Percentiles rank a stretch among this genome's conserved stretches.
Conservation (phyloP, 768 basidiomycete species). For the Ramaria sp. region DNA sequence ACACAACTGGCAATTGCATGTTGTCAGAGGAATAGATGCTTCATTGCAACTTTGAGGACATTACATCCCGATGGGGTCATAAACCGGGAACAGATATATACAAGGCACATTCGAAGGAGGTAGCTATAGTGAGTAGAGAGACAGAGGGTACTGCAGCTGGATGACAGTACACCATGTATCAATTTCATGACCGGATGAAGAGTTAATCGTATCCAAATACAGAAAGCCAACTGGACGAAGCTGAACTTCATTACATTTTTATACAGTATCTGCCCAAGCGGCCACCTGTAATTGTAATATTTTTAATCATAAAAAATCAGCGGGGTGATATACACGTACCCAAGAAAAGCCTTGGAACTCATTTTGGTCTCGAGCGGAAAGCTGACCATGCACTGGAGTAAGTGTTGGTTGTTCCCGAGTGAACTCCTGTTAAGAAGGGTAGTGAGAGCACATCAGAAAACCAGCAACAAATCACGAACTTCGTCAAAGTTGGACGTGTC, state of each 20-base stretch:
- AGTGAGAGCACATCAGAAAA: neutral
- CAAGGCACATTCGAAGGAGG: too few species aligned
- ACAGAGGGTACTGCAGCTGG: too few species aligned
- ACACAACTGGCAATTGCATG: too few species aligned
- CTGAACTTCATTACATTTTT: neutral
- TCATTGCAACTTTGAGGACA: too few species aligned
- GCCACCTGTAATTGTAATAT: neutral
- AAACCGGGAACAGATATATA: too few species aligned
- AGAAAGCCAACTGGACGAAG: neutral
- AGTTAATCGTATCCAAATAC: neutral
- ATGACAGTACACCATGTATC: neutral
- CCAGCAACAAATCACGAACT: conserved; percentile 1
- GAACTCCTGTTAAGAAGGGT: conserved; percentile 94
- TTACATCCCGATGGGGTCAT: too few species aligned
- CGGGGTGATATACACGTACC: conserved; percentile 30
- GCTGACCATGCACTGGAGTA: conserved; percentile 92
- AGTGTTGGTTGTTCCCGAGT: conserved; percentile 94
- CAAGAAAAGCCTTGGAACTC: conserved; percentile 98
- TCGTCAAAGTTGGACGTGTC: conserved; percentile 43
- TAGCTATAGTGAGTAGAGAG: too few species aligned
- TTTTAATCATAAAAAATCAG: neutral
- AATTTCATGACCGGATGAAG: neutral
- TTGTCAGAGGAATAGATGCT: too few species aligned
- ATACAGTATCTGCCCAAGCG: conserved; percentile 1
- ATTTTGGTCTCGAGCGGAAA: conserved; percentile 81